These are phyloP conservation scores for Salix koriyanagi DNA, from an alignment of 345 rosid genomes.

Conservation along the genomic window DNA sequence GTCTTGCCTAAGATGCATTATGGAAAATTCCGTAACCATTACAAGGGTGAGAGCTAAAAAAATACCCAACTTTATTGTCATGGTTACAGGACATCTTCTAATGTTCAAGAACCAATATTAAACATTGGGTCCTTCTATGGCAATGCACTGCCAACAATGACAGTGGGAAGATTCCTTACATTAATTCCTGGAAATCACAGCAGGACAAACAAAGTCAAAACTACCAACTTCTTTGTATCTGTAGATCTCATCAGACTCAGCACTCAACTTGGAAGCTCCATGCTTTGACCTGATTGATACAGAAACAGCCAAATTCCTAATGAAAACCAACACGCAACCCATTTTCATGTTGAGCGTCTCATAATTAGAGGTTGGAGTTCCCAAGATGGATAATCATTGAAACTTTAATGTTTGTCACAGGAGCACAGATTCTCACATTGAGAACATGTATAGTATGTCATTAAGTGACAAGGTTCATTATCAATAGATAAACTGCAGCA, in stretches of 20 bases:
- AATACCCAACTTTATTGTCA: background rate
- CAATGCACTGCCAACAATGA: background rate
- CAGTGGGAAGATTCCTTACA: background rate
- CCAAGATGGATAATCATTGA: background rate
- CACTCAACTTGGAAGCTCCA: constrained; percentile 7
- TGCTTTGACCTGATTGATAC: constrained; percentile 4
- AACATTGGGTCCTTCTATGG: background rate
- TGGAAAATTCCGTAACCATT: background rate
- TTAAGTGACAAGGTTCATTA: background rate
- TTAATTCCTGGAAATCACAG: background rate
- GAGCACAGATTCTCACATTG: background rate
- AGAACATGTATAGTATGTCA: background rate
- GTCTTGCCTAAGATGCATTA: background rate
- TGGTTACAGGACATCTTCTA: background rate
- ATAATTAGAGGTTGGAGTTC: background rate
- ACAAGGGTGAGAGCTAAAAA: background rate
- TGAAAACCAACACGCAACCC: background rate
- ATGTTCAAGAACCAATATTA: background rate
- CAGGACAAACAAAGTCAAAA: background rate
- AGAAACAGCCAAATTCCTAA: constrained; percentile 2
- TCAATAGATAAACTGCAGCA: background rate
- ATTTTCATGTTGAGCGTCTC: background rate
- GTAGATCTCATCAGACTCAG: background rate
- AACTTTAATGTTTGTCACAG: background rate
- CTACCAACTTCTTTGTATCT: constrained; percentile 1